Evolutionary conservation across 495 filamentous ascomycete genomes (phyloP).

Genomic region (Tuber brumale): DNA sequence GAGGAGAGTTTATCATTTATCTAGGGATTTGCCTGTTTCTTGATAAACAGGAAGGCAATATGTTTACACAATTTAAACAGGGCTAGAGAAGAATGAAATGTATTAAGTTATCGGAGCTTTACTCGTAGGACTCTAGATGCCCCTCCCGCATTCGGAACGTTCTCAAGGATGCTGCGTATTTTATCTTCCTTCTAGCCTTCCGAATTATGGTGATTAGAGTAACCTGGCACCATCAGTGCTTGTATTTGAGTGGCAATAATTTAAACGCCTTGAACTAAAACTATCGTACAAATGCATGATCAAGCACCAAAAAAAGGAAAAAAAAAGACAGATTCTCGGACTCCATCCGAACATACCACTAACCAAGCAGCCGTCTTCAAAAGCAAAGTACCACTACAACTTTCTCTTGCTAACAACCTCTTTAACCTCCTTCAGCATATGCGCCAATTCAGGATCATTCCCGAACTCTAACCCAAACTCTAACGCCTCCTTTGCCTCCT

Average conservation of each 20-base stretch:
- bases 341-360: background rate
- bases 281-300: background rate
- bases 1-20: background rate
- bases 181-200: background rate
- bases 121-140: background rate
- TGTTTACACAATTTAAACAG: background rate
- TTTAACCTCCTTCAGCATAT: constrained; percentile 61
- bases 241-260: background rate
- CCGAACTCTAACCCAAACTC: constrained; percentile 71
- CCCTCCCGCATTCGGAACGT: background rate
- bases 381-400: constrained; percentile 5
- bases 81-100: background rate
- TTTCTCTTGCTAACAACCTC: constrained; percentile 26
- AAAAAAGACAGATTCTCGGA: background rate
- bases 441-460: constrained; percentile 61
- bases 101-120: background rate
- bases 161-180: background rate
- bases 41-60: background rate
- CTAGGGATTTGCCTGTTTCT: background rate
- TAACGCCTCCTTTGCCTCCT: constrained; percentile 73
- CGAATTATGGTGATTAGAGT: background rate
- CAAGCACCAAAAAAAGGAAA: background rate
- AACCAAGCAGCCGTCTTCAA: background rate
- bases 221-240: background rate
- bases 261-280: constrained; percentile 1